Evolutionary conservation across 345 rosid genomes (phyloP).

Genomic region (Melaleuca alternifolia): DNA sequence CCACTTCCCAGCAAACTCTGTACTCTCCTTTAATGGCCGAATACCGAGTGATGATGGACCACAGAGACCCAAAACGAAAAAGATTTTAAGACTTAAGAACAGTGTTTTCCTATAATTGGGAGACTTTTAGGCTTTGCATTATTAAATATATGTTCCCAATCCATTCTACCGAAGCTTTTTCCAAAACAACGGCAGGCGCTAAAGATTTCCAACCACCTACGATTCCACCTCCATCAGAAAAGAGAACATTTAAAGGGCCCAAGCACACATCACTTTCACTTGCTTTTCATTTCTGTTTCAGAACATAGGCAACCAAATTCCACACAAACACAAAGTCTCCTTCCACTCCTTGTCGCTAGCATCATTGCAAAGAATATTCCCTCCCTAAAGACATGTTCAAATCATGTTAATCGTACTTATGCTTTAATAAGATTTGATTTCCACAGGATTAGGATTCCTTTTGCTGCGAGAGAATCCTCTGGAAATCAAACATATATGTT

Average conservation of each 20-base stretch:
- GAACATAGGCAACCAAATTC: not conserved
- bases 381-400: not conserved
- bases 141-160: not conserved
- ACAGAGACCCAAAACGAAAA: not conserved
- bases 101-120: not conserved
- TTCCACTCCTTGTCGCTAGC: not conserved
- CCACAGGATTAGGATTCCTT: not conserved
- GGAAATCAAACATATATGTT: not conserved
- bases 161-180: not conserved
- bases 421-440: not conserved
- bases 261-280: not conserved
- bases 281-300: not conserved
- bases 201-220: not conserved
- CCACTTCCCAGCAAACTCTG: not conserved
- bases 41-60: not conserved
- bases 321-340: not conserved
- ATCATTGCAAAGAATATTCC: not conserved
- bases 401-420: not conserved
- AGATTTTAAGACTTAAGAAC: not conserved
- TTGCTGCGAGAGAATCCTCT: not conserved
- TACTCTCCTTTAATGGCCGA: not conserved
- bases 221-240: not conserved
- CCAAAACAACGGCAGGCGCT: not conserved
- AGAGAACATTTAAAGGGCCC: not conserved
- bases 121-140: not conserved